A percentile compares a stretch with the other conserved stretches of the same genome.
Conservation (phyloP, 805 yeast species). For the Kluyveromyces lactis region DNA sequence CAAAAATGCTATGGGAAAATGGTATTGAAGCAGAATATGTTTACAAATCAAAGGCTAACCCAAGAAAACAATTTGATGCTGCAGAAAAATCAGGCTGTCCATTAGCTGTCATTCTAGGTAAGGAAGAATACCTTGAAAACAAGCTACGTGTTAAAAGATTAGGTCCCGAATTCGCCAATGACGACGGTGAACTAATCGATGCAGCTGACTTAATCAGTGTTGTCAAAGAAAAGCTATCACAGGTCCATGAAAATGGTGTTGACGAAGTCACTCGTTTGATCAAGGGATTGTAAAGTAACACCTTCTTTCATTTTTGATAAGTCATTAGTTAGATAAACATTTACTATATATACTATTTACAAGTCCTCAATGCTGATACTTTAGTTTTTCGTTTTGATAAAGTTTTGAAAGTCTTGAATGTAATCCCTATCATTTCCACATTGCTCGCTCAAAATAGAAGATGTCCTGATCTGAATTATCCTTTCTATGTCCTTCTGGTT, state of each 20-base stretch:
- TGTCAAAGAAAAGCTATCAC: slow-evolving; percentile 44
- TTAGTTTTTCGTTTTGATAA: slow-evolving; percentile 1
- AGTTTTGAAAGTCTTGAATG: slow-evolving; percentile 15
- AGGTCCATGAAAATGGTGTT: slow-evolving; percentile 45
- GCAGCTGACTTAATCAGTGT: slow-evolving; percentile 49
- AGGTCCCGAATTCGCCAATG: slow-evolving; percentile 81
- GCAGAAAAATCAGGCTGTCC: slow-evolving; percentile 93
- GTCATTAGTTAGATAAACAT: not conserved
- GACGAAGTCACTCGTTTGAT: slow-evolving; percentile 59
- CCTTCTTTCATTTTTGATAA: not conserved
- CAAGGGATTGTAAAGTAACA: slow-evolving; percentile 36
- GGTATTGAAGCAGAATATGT: slow-evolving; percentile 88
- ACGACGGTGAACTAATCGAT: slow-evolving; percentile 75
- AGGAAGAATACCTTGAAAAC: slow-evolving; percentile 78
- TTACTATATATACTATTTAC: slow-evolving; percentile 1
- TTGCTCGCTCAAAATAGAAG: slow-evolving; percentile 27
- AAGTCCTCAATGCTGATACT: not conserved
- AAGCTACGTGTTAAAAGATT: slow-evolving; percentile 77
- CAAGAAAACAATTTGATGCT: slow-evolving; percentile 94
- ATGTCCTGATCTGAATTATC: slow-evolving; percentile 32
- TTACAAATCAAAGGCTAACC: slow-evolving; percentile 88
- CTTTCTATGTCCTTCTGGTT: slow-evolving; percentile 36
- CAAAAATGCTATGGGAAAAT: slow-evolving; percentile 76
- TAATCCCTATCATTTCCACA: slow-evolving; percentile 30
- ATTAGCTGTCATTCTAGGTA: slow-evolving; percentile 87